These are phyloP conservation scores for Dalbergia cochinchinensis DNA, from an alignment of 306 rosid genomes.

Conservation along the genomic window DNA sequence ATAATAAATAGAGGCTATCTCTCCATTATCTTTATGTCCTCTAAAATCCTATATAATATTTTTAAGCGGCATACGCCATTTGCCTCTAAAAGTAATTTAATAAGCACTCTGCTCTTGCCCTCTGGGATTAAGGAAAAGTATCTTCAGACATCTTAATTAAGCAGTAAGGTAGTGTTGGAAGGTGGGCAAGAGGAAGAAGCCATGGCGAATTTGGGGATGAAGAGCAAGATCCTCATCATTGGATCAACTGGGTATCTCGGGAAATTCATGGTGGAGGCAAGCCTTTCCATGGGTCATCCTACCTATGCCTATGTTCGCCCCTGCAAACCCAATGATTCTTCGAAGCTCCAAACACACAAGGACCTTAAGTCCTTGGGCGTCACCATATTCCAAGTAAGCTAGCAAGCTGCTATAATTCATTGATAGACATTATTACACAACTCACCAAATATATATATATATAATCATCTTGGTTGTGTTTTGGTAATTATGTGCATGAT, in stretches of 20 bases:
- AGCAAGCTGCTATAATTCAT: no score
- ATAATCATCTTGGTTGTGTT: no score
- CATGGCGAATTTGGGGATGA: neutral
- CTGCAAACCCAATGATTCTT: constrained; percentile 19
- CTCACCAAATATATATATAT: no score
- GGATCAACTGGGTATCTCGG: constrained; percentile 60
- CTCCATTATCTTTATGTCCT: neutral
- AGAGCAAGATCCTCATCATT: constrained; percentile 23
- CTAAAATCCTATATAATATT: no score
- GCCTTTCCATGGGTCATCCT: constrained; percentile 54
- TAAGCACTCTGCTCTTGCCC: neutral
- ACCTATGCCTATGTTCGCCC: constrained; percentile 54
- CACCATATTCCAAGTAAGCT: constrained; percentile 52
- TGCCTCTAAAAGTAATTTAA: neutral
- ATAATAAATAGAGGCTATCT: no score
- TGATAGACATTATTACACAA: no score
- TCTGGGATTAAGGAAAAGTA: neutral
- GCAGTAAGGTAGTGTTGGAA: neutral
- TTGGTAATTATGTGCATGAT: neutral
- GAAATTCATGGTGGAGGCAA: constrained; percentile 56
- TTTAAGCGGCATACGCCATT: neutral
- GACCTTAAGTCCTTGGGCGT: constrained; percentile 52
- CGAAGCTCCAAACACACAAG: constrained; percentile 45
- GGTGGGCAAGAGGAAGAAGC: neutral
- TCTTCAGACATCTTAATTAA: neutral